phyloP scores from a whole-genome alignment of 768 basidiomycete genomes.

The Lactarius akahatsu region DNA sequence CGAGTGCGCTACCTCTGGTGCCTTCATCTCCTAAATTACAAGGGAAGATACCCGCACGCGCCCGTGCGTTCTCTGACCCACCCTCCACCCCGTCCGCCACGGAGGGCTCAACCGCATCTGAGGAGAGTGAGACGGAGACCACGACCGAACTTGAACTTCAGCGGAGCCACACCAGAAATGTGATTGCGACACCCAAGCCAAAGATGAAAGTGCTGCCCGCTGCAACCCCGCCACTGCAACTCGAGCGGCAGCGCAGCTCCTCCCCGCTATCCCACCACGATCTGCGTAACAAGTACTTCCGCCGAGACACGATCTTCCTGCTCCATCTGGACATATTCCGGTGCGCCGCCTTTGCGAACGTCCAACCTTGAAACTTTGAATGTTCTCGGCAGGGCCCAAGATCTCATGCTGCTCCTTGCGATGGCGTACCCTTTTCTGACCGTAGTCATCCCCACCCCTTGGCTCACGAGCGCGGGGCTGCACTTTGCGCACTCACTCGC shows the following conservation, averaged over 20 bases:
- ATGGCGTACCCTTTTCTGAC: constrained; percentile 64
- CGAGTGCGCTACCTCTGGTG: constrained; percentile 34
- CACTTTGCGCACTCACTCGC: constrained; percentile 80
- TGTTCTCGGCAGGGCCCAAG: constrained; percentile 62
- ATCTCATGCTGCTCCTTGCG: constrained; percentile 76
- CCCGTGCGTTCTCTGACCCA: constrained; percentile 27
- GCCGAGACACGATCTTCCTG: constrained; percentile 79
- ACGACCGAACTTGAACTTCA: constrained; percentile 40
- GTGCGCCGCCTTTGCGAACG: constrained; percentile 42
- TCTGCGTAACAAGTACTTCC: constrained; percentile 84
- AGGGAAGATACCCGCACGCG: constrained; percentile 9
- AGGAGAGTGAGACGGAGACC: constrained; percentile 61
- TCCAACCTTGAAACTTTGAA: background rate
- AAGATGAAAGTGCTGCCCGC: background rate
- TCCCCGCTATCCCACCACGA: constrained; percentile 73
- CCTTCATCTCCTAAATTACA: constrained; percentile 21
- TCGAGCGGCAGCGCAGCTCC: constrained; percentile 27
- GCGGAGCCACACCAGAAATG: constrained; percentile 9
- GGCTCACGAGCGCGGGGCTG: constrained; percentile 51
- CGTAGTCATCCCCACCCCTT: constrained; percentile 57
- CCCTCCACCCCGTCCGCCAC: constrained; percentile 59
- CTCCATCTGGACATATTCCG: constrained; percentile 82
- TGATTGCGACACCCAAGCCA: background rate
- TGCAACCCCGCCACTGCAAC: background rate
- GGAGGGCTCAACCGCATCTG: constrained; percentile 72